phyloP scores from a whole-genome alignment of 2,329 filamentous ascomycete species.

The Diaporthe aspalathi region DNA sequence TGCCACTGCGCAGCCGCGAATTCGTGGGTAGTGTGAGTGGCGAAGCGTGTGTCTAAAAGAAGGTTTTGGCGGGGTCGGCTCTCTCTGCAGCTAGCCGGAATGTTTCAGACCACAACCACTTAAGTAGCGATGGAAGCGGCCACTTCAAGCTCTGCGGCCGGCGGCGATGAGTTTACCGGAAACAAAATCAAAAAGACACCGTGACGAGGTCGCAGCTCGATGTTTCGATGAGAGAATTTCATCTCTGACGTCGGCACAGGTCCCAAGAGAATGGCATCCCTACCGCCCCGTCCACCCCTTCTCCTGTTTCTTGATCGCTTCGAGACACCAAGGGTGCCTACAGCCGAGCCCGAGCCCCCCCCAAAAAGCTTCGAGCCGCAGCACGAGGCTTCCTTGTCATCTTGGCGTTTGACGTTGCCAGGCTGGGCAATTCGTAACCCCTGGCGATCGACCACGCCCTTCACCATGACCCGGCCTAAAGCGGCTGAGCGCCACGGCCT shows the following conservation, averaged over 20 bases:
- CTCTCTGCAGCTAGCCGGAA: constrained; percentile 17
- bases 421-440: constrained; percentile 20
- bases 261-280: constrained; percentile 8
- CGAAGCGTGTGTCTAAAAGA: constrained; percentile 15
- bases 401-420: constrained; percentile 31
- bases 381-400: constrained; percentile 15
- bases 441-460: constrained; percentile 16
- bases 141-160: constrained; percentile 6
- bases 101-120: constrained; percentile 22
- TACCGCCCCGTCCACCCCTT: constrained; percentile 15
- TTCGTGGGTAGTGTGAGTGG: constrained; percentile 15
- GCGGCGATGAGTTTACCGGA: background rate
- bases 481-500: constrained; percentile 16
- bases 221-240: constrained; percentile 25
- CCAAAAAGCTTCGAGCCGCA: constrained; percentile 5
- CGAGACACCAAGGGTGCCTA: constrained; percentile 21
- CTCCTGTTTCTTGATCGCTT: constrained; percentile 24
- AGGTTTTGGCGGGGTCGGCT: constrained; percentile 11
- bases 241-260: constrained; percentile 16
- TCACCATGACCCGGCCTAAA: constrained; percentile 5
- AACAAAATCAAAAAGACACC: background rate
- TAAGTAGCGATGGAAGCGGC: background rate
- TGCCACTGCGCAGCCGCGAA: constrained; percentile 3
- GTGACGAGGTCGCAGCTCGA: background rate
- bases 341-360: constrained; percentile 20